Base-by-base conservation (phyloP, 805 yeast species). In the Candida xiaguanensis region DNA sequence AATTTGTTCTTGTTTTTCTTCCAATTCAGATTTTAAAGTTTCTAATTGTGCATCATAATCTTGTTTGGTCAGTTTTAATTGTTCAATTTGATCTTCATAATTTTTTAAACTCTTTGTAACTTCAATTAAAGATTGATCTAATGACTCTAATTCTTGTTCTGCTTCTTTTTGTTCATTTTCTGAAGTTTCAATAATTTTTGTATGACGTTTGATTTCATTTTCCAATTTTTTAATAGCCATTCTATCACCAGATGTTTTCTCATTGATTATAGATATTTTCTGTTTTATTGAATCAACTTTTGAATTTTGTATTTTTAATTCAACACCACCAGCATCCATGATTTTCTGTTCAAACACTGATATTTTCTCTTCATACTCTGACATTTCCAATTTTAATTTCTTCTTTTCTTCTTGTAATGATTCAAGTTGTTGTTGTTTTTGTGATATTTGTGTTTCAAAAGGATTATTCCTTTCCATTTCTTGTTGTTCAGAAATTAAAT, bases 321-420 rank as follows among this genome's bases (percentile, higher is more conserved):
- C 80, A 7, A 85, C 82, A 44, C 99, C 99, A 39, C 99, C 99
- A 39, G 87, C 82, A 36, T 85, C 82, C 85, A 90, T 78, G 28
- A 93, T 87, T 53, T 80, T 74, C 41, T 82, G 85, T 48, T 88
- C 90, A 3, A 90, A 62, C 0, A 50, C 68, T 9, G 71, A 68
- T 29, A 93, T 84, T 41, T 75, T 68, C 5, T 59, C 52, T 54
- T 78, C 86, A 30, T 77, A 59, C 23, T 73, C 78, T 19, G 65
- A 60, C 47, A 89, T 78, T 47, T 77, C 77, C 2, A 64, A 62
- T 51, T 77, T 72, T 6, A 89, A 56, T 3, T 47, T 50, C 1
- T 49, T 46, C 33, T 50, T 52, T 12, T 51, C 54, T 8, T 27
- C 22, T 1, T 36, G 31, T 20, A 62, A 50, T 1, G 25, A 31